Evolutionary conservation across 805 yeast species (phyloP), one percentile per base, ranked within the genome.

Genomic region (Torulaspora gathmanii): DNA sequence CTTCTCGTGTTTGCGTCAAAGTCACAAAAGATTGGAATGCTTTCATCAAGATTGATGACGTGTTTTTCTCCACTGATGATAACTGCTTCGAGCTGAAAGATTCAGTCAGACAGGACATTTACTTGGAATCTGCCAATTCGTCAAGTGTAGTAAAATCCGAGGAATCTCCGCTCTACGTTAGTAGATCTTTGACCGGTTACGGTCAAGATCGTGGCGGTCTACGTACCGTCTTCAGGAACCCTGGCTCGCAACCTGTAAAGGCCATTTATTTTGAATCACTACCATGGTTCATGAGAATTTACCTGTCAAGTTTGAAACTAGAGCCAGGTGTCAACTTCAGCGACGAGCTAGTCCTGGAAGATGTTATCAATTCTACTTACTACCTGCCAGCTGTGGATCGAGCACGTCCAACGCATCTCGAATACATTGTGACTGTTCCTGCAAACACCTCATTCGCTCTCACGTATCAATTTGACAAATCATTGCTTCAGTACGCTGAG

Each of bases 201-300:
- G 89, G 96, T 1, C 95, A 86, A 61, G 96, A 88, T 58, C 74
- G 79, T 48, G 98, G 98, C 46, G 96, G 96, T 0, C 72, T 91
- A 50, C 80, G 96, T 60, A 77, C 85, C 0, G 85, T 81, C 9
- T 75, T 91, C 56, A 69, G 69, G n/a, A 93, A 91, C 60, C 86
- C 88, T 1, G 67, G 79, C 0, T 53, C 67, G 5, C 63, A 67
- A 4, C 65, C 76, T 1, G 73, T 80, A 2, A 63, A 65, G 1
- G 70, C 90, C 37, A 65, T 79, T 0, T 85, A 86, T 55, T 82
- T 80, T 54, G 97, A 93, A 63, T 74, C 88, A 0, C 70, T 89
- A 23, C 99, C 99, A 0, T 93, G 98, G 98, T 93, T 79, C 62
- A 82, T 89, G 80, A 77, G 91, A 53, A 65, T 87, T 2, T 93